These are phyloP conservation scores for Gaillardinia entomophila DNA, from an alignment of 805 yeast genomes.

Conservation along the genomic window DNA sequence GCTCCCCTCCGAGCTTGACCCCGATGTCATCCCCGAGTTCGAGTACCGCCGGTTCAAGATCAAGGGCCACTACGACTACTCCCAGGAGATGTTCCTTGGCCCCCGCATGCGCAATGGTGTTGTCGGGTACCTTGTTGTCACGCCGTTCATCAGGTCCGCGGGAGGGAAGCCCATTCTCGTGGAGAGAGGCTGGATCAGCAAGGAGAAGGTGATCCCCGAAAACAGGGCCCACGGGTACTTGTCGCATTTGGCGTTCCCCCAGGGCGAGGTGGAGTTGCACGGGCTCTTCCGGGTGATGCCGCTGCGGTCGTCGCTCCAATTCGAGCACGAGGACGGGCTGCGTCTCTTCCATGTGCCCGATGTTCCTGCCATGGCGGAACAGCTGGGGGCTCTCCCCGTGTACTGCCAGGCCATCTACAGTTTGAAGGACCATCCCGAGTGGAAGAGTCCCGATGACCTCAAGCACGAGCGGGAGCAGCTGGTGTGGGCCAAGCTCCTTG, in stretches of 20 bases:
- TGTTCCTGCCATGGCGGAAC: slow-evolving; percentile 70
- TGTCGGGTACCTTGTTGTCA: slow-evolving; percentile 72
- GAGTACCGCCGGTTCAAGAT: slow-evolving; percentile 78
- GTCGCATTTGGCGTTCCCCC: slow-evolving; percentile 66
- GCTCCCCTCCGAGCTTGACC: slow-evolving; percentile 61
- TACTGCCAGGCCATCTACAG: slow-evolving; percentile 72
- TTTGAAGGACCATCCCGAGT: slow-evolving; percentile 58
- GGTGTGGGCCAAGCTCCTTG: slow-evolving; percentile 7
- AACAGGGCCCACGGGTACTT: slow-evolving; percentile 44
- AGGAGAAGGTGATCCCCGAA: slow-evolving; percentile 54
- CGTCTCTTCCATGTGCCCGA: slow-evolving; percentile 77
- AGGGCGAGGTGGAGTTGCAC: slow-evolving; percentile 63
- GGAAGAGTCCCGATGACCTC: slow-evolving; percentile 13
- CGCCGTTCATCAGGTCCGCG: slow-evolving; percentile 72
- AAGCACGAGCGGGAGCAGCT: slow-evolving; percentile 1
- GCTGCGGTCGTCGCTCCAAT: slow-evolving; percentile 59
- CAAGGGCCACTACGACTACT: slow-evolving; percentile 75
- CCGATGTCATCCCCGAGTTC: slow-evolving; percentile 62
- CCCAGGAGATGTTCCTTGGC: slow-evolving; percentile 86
- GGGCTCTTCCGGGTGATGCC: slow-evolving; percentile 70
- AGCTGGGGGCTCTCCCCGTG: slow-evolving; percentile 62
- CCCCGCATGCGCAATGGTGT: slow-evolving; percentile 68
- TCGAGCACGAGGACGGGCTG: slow-evolving; percentile 60
- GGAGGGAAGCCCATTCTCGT: slow-evolving; percentile 75
- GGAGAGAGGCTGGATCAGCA: slow-evolving; percentile 89